phyloP scores from a whole-genome alignment of 1,284 basidiomycete species.

The Sporisorium graminicola region DNA sequence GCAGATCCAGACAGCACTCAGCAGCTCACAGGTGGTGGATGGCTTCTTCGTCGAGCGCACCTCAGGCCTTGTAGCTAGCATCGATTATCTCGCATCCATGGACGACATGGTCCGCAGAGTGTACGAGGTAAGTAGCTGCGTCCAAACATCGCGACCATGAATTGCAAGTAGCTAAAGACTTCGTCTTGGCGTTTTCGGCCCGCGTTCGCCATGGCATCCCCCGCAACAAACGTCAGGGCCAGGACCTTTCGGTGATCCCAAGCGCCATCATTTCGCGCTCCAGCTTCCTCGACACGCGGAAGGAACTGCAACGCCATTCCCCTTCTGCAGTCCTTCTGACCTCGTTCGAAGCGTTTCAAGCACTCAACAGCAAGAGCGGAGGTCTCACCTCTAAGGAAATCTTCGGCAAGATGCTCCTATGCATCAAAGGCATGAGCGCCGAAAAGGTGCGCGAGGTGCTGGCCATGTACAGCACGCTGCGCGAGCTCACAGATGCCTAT shows the following conservation, averaged over 20 bases:
- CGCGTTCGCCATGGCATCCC: background rate
- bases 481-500: constrained; percentile 71
- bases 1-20: constrained; percentile 70
- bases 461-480: constrained; percentile 72
- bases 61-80: constrained; percentile 72
- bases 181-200: background rate
- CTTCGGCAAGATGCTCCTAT: constrained; percentile 73
- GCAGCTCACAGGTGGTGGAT: constrained; percentile 74
- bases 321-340: constrained; percentile 70
- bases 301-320: constrained; percentile 68
- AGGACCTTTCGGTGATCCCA: constrained; percentile 72
- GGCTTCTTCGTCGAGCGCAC: constrained; percentile 75
- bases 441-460: constrained; percentile 73
- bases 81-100: constrained; percentile 73
- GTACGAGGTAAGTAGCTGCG: constrained; percentile 53
- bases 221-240: constrained; percentile 12
- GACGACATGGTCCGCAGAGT: constrained; percentile 71
- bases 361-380: constrained; percentile 73
- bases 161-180: background rate
- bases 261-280: constrained; percentile 69
- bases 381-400: constrained; percentile 71
- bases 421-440: constrained; percentile 73
- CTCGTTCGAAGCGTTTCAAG: constrained; percentile 72
- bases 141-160: background rate
- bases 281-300: constrained; percentile 69